Conservation (phyloP, 345 rosid species). For the Eucalyptus cladocalyx region DNA sequence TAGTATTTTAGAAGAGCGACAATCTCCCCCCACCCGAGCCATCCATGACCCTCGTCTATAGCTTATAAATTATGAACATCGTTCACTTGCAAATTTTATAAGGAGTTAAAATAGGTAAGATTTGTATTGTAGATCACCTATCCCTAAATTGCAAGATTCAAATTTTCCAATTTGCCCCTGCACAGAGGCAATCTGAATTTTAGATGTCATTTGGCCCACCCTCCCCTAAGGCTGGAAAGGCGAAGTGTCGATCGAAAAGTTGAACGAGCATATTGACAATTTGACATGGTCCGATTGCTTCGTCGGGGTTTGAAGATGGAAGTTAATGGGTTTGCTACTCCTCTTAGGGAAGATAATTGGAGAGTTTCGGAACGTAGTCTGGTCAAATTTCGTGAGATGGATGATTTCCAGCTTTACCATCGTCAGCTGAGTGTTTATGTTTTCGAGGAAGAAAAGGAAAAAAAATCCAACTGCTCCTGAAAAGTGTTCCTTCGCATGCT, state of each 20-base stretch:
- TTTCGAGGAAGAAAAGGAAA: background rate
- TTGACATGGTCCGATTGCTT: background rate
- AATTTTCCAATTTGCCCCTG: background rate
- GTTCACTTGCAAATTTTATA: background rate
- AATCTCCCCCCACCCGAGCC: background rate
- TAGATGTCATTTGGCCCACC: background rate
- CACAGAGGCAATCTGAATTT: background rate
- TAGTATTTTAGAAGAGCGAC: background rate
- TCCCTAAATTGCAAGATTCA: too few species aligned
- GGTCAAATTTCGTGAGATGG: background rate
- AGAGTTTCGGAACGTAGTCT: background rate
- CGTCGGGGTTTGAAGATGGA: background rate
- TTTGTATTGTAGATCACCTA: background rate
- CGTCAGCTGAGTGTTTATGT: background rate
- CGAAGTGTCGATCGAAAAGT: background rate
- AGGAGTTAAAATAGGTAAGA: background rate
- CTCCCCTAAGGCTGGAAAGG: background rate
- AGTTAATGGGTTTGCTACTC: background rate
- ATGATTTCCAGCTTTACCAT: background rate
- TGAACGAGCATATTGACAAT: background rate
- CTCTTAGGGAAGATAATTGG: background rate
- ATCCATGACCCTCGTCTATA: background rate
- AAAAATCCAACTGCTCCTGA: background rate
- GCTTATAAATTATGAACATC: background rate
- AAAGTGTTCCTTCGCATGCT: background rate